phyloP scores from a whole-genome alignment of 2,329 filamentous ascomycete species.

The Colletotrichum kahawae region DNA sequence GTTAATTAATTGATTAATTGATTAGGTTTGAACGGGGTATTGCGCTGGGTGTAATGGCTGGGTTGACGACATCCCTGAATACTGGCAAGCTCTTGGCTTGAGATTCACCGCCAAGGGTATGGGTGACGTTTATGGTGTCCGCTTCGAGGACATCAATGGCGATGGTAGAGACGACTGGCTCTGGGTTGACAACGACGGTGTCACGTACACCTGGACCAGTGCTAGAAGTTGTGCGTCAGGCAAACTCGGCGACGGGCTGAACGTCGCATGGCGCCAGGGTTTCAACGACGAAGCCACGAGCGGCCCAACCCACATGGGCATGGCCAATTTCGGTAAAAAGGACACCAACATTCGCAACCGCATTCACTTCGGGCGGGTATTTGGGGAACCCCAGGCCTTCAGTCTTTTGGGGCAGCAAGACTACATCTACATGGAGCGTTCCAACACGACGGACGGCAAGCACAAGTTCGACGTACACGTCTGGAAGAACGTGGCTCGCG shows the following conservation, averaged over 20 bases:
- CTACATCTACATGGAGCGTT: slow-evolving; percentile 20
- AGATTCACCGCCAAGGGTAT: slow-evolving; percentile 24
- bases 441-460: background rate
- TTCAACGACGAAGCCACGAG: slow-evolving; percentile 6
- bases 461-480: background rate
- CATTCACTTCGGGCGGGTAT: slow-evolving; percentile 20
- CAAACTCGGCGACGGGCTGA: background rate
- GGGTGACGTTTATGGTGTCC: slow-evolving; percentile 24
- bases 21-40: too few relatives aligned
- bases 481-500: slow-evolving; percentile 24
- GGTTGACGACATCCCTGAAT: slow-evolving; percentile 29
- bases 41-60: too few relatives aligned
- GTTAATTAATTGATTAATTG: too few relatives aligned
- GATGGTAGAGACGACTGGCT: slow-evolving; percentile 29
- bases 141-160: slow-evolving; percentile 28
- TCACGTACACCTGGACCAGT: slow-evolving; percentile 27
- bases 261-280: slow-evolving; percentile 25
- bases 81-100: slow-evolving; percentile 37
- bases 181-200: slow-evolving; percentile 24
- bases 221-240: slow-evolving; percentile 23
- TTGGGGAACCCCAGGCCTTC: slow-evolving; percentile 11
- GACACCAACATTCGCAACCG: background rate
- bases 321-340: background rate
- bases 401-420: background rate
- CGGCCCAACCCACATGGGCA: slow-evolving; percentile 21